Percentiles rank a stretch among this genome's conserved stretches.
These are phyloP conservation scores for Mucor lusitanicus DNA, from an alignment of 371 early-diverging fungal genomes.

Conservation along the genomic window DNA sequence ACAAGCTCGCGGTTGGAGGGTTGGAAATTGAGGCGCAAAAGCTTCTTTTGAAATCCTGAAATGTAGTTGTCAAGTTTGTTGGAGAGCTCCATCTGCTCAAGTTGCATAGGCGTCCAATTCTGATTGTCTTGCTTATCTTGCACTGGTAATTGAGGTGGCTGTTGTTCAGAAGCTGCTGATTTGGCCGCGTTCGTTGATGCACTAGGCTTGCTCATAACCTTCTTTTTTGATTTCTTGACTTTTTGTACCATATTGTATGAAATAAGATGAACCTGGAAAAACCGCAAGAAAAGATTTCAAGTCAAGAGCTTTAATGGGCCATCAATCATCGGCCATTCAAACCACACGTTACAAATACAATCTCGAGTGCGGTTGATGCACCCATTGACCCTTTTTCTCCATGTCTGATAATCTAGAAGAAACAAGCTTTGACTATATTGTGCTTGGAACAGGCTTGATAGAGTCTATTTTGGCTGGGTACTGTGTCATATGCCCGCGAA, in stretches of 20 bases:
- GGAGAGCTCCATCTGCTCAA: conserved; percentile 20
- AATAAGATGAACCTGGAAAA: background rate
- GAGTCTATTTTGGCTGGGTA: conserved; percentile 88
- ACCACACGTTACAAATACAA: background rate
- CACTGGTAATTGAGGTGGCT: background rate
- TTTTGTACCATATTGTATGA: background rate
- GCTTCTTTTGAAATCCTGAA: conserved; percentile 18
- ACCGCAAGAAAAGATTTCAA: background rate
- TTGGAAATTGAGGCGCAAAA: conserved; percentile 4
- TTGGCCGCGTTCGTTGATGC: background rate
- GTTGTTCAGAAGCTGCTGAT: background rate
- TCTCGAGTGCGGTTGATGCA: background rate
- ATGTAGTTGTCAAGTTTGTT: conserved; percentile 29
- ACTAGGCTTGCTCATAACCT: background rate
- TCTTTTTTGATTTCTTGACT: background rate
- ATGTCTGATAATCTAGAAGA: conserved; percentile 40
- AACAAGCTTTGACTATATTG: conserved; percentile 73
- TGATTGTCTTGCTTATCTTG: background rate
- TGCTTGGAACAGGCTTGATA: conserved; percentile 89
- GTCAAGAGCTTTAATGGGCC: background rate
- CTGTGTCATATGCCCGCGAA: background rate
- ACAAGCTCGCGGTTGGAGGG: conserved; percentile 23
- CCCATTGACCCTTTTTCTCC: background rate
- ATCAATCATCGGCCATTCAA: background rate
- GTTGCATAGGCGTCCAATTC: conserved; percentile 8